A percentile compares a stretch with the other conserved stretches of the same genome.
These are phyloP conservation scores for Boechera retrofracta DNA, from an alignment of 345 rosid species.

Conservation along the genomic window DNA sequence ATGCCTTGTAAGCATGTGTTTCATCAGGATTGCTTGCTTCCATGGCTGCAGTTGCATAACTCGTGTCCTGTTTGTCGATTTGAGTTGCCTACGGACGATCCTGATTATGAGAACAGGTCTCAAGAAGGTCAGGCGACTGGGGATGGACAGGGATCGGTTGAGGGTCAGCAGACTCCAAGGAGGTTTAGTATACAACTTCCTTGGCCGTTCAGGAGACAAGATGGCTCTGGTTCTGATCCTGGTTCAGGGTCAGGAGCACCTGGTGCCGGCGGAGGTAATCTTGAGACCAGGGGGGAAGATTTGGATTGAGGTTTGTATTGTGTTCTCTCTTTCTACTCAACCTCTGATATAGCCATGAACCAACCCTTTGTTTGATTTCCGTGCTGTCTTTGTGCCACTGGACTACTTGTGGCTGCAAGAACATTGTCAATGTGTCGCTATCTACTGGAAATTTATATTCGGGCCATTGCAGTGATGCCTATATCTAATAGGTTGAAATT, in stretches of 20 bases:
- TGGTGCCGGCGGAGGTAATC: constrained; percentile 47
- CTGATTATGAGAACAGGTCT: constrained; percentile 62
- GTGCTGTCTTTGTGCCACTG: background rate
- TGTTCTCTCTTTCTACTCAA: background rate
- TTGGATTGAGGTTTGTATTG: constrained; percentile 56
- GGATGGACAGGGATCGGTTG: constrained; percentile 26
- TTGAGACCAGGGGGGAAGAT: constrained; percentile 59
- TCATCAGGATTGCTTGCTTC: constrained; percentile 69
- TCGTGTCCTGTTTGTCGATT: constrained; percentile 78
- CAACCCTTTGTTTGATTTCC: background rate
- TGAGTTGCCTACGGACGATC: constrained; percentile 78
- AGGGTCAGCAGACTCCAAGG: constrained; percentile 53
- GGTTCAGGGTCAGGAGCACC: constrained; percentile 47
- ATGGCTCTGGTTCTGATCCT: constrained; percentile 47
- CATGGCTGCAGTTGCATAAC: constrained; percentile 77
- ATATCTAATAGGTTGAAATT: constrained; percentile 4
- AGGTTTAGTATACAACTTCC: constrained; percentile 71
- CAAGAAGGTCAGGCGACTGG: constrained; percentile 38
- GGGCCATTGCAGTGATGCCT: background rate
- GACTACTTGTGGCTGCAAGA: constrained; percentile 22
- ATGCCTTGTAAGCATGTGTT: constrained; percentile 80
- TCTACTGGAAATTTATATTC: background rate
- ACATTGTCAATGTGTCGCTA: constrained; percentile 18
- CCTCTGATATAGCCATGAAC: background rate
- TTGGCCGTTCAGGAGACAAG: constrained; percentile 60